A percentile compares a stretch with the other conserved stretches of the same genome.
Evolutionary conservation across 345 rosid genomes (phyloP).

Genomic region (Geranium brycei): DNA sequence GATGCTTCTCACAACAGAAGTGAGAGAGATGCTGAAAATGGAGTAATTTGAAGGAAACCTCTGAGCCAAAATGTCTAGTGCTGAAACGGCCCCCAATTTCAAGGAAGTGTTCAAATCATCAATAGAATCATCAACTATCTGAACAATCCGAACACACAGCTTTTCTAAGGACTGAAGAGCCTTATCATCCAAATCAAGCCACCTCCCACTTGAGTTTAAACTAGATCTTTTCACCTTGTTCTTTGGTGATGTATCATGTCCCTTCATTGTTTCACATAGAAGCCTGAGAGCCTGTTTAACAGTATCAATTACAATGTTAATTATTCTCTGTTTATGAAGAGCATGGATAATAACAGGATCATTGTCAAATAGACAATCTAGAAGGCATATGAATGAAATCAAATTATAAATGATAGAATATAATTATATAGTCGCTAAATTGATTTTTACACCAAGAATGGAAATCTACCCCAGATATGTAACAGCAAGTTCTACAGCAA

Average conservation of each 20-base stretch:
- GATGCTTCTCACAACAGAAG: conserved; percentile 47
- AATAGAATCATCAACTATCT: conserved; percentile 34
- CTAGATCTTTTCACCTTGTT: conserved; percentile 24
- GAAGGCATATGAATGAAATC: too few species aligned
- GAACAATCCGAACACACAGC: conserved; percentile 60
- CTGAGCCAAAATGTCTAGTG: conserved; percentile 61
- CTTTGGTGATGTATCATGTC: conserved; percentile 27
- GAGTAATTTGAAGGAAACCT: conserved; percentile 55
- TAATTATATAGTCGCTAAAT: not conserved
- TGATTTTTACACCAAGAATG: not conserved
- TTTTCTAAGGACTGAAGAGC: conserved; percentile 37
- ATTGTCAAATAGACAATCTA: too few species aligned
- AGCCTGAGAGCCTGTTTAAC: conserved; percentile 63
- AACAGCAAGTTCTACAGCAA: too few species aligned
- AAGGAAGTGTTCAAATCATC: conserved; percentile 41
- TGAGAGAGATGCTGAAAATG: conserved; percentile 58
- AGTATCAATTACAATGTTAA: not conserved
- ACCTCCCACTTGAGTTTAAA: conserved; percentile 19
- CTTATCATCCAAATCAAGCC: conserved; percentile 48
- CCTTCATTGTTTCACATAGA: conserved; percentile 53
- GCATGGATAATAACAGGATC: too few species aligned
- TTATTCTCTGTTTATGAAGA: not conserved
- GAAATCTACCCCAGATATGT: too few species aligned
- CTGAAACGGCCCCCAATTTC: conserved; percentile 58
- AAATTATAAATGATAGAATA: not conserved